Conservation (phyloP, 1,284 basidiomycete species). For the Mycena citricolor region DNA sequence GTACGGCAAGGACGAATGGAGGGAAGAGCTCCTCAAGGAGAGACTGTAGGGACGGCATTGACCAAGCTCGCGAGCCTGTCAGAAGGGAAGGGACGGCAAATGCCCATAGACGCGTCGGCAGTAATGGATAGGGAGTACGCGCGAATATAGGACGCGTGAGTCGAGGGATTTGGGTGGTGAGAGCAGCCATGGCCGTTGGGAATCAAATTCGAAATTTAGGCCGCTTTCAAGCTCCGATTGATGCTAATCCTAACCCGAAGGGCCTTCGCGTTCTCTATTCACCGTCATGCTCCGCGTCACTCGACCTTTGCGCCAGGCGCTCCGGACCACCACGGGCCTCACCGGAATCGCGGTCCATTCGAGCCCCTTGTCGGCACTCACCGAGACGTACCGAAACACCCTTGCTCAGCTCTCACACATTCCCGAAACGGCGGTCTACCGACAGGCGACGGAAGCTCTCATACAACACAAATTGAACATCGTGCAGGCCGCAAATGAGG, state of each 20-base stretch:
- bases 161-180: constrained; percentile 28
- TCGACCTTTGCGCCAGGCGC: constrained; percentile 66
- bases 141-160: constrained; percentile 32
- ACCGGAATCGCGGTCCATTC: constrained; percentile 73
- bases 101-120: constrained; percentile 26
- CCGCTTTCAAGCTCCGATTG: constrained; percentile 41
- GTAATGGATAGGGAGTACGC: constrained; percentile 23
- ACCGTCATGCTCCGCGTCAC: constrained; percentile 74
- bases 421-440: constrained; percentile 83
- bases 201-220: constrained; percentile 1
- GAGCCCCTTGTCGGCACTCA: constrained; percentile 78
- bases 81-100: constrained; percentile 28
- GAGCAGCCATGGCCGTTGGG: constrained; percentile 32
- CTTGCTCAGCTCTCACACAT: constrained; percentile 70
- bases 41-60: constrained; percentile 54
- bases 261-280: constrained; percentile 2
- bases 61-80: constrained; percentile 41
- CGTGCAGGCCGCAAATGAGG: constrained; percentile 67
- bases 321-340: constrained; percentile 81
- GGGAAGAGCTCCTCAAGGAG: constrained; percentile 79
- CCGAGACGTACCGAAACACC: constrained; percentile 77
- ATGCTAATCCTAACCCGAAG: too few species aligned
- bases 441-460: constrained; percentile 86
- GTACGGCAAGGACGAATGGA: constrained; percentile 87
- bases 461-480: constrained; percentile 82